Percentiles rank a stretch among this genome's conserved stretches.
These are phyloP conservation scores for Ophiostoma ulmi DNA, from an alignment of 2,329 filamentous ascomycete genomes.

Conservation along the genomic window DNA sequence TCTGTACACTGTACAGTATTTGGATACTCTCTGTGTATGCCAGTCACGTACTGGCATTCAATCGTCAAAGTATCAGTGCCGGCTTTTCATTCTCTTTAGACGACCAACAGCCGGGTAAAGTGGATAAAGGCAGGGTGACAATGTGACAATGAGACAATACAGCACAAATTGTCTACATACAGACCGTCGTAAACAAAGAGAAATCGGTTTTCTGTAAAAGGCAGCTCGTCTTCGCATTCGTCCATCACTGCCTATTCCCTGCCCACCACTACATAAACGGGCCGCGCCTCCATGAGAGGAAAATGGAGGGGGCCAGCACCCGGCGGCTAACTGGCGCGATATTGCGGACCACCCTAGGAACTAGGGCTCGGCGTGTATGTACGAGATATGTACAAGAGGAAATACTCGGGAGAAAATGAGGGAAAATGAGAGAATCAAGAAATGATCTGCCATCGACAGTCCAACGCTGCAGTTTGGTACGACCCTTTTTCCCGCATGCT, in stretches of 20 bases:
- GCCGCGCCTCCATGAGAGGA: not conserved
- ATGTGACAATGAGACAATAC: not conserved
- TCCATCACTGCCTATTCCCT: not conserved
- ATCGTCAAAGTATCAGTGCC: not conserved
- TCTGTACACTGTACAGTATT: not conserved
- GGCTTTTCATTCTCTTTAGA: not conserved
- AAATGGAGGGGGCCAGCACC: constrained; percentile 2
- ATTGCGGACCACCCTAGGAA: not conserved
- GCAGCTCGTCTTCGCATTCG: not conserved
- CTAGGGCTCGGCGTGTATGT: not conserved
- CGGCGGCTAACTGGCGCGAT: constrained; percentile 11
- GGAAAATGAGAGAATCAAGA: not conserved
- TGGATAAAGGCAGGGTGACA: not conserved
- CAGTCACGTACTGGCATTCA: not conserved
- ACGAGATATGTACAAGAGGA: not conserved
- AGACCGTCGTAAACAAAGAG: not conserved
- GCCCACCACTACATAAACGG: not conserved
- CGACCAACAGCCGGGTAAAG: not conserved
- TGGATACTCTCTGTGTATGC: not conserved
- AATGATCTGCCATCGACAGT: not conserved
- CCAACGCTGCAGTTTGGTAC: not conserved
- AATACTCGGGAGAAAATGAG: not conserved
- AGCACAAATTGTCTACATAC: too few relatives aligned
- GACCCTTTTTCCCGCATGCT: not conserved
- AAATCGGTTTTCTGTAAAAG: not conserved